Base-by-base conservation (phyloP, 805 yeast genomes). In the Wickerhamiella azyma region DNA sequence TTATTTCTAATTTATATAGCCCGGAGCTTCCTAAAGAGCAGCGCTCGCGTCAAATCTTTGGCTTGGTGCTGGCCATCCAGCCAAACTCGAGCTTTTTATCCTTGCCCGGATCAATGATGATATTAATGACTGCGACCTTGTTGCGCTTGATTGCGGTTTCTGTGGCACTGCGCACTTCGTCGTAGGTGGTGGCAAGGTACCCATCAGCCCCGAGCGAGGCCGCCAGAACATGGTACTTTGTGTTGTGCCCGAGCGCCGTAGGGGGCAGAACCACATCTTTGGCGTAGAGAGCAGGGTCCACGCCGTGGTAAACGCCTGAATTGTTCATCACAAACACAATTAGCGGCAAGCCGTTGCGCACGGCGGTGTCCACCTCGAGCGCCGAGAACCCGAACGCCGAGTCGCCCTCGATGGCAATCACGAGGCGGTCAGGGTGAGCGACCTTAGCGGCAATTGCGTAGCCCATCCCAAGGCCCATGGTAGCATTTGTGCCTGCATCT, bases 311-410 rank as follows among this genome's bases (percentile, higher is more conserved):
- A 2, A 80, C 76, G 1, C 88, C 88, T 26, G 79, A 72, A 57
- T 80, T 80, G 60, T 80, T 80, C 79, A 80, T 76, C n/a, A 80
- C 76, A 21, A 75, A 66, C 9, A 80, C 63, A 6, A 79, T 60
- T 52, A 78, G 60, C 2, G 80, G 79, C 18, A 79, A 59, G 2
- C 66, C 56, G 24, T 68, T 61, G 37, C 86, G 62, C 5, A 74
- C 75, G 1, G 81, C 74, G 0, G 88, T 80, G 55, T 81, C 86
- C n/a, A 80, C 51, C 52, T 80, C 88, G 69, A 79, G 70, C 0
- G 76, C 84, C 5, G 81, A 75, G 55, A 80, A 80, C 2, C 86
- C 86, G 63, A 80, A 77, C 2, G 86, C 86, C 1, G 86, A 79
- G 57, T 81, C 86, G 6, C 86, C 88, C 57, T 77, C 81, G 26